Base-by-base conservation (phyloP, 2,329 filamentous ascomycete species). In the Macrophomina tecta region DNA sequence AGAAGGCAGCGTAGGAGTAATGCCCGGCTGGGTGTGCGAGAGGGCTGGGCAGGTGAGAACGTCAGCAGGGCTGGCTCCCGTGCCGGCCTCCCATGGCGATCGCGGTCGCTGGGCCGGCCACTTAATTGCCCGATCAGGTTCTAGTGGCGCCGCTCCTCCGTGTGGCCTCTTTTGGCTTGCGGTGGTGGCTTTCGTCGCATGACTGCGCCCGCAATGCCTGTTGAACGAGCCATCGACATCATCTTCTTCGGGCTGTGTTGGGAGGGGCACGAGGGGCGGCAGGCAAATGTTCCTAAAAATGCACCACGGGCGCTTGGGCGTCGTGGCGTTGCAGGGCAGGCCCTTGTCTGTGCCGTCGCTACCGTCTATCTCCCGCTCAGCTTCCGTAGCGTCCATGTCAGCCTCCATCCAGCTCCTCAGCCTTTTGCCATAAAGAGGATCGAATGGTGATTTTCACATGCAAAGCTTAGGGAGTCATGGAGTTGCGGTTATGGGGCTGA, bases 141-240 rank as follows among this genome's bases (percentile, higher is more conserved):
- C 53, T 46, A 60, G 56, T 40, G 42, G 42, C 42, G 38, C 38
- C 8, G 42, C 34, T 11, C 56, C 28, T 16, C 58, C 40, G 9
- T 45, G 45, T 36, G 32, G 16, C 32, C 40, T 45, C 30, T 34
- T 46, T 18, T 12, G 16, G 45, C 30, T 32, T 11, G 9, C 18
- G 30, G 45, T 38, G 58, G 58, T 62, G 58, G 58, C 58, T 62
- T 49, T 36, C 23, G 58, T 30, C 58, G 58, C 58, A 62, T 62
- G 58, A 62, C 45, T 32, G 42, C 45, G 32, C 52, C 32, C 49
- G 28, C 51, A 28, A 36, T 16, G 52, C 52, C 11, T 16, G 1
- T 34, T 36, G 51, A 28, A 18, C 28, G 30, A 14, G 38, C 40
- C 38, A 0, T 7, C 6, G 23, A 60, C 53, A 40, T 42, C n/a